Evolutionary conservation across 169 alveolate genomes (phyloP), one percentile per base, ranked within the genome.

Genomic region (Sarcocystis neurona): DNA sequence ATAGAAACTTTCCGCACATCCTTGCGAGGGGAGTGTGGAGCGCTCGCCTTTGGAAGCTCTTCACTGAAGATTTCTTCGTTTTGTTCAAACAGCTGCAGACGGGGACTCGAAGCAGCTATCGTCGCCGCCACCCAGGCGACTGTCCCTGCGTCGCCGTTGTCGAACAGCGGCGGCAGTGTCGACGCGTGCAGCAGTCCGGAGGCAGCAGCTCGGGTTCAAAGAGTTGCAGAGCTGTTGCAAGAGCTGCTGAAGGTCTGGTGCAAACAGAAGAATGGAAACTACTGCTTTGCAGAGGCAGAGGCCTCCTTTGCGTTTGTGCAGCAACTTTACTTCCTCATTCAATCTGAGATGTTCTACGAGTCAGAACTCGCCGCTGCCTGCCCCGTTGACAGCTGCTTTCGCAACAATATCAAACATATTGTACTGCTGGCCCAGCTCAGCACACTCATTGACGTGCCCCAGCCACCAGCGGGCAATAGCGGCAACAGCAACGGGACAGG

Each of bases 11-110:
- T 72, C 56, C 82, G 56, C 58, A 4, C 82, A 4, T 72, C 82
- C 56, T 56, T 72, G 34, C 47, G 82, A 0, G 91, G 91, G 63
- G 91, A 87, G 70, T 87, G 91, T 77, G 91, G 91, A 34, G 91
- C 91, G 18, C 47, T 87, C 30, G 91, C 86, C 68, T 87, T 87
- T 72, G 91, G 91, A 23, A 20, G 43, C 37, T 75, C 91, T 41
- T 37, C 91, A 20, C 48, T 75, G 58, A 87, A 87, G 30, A 78
- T 87, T 39, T 82, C 91, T 1, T 87, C 91, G 18, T 87, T 87
- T 46, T 87, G 91, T 43, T 30, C 63, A 10, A 82, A 82, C n/a
- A 87, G 86, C 56, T 72, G 82, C 53, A 2, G 5, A 1, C 82
- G 82, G 56, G 20, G 37, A 6, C 82, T 72, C 43, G 41, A 39